Base-by-base conservation (phyloP, 164 flowering plant genomes). In the Vitis rotundifolia region DNA sequence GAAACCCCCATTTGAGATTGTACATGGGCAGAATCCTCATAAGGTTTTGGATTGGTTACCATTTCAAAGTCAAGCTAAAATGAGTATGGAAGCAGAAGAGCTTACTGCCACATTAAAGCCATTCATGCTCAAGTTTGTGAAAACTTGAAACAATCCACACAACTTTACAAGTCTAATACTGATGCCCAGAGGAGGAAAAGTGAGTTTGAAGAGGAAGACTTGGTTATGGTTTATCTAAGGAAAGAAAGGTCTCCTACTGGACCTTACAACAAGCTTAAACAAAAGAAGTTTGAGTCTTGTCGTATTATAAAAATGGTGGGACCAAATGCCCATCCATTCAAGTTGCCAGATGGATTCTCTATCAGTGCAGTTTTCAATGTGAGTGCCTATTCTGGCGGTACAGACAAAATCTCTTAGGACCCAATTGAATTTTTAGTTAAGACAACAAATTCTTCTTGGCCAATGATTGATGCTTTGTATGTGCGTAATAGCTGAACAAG, bases 1-100 rank as follows among this genome's bases (percentile, higher is more conserved):
- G 44, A 37, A 37, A 37, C 44, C 44, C 44, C 44, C 61, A 58
- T 58, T 58, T 58, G 29, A 58, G 19, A 10, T 58, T 16, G 12
- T 58, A 15, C 26, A 22, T 22, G 31, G 29, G 44, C 44, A 3
- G 11, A 58, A 58, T 3, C 12, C 29, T 1, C 61, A 22, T 10
- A 6, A 58, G 12, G 11, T 58, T 53, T 53, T 53, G 59, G 26
- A 22, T 22, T 22, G 26, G 26, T 51, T 19, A n/a, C n/a, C 69
- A 52, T 19, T 66, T 9, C 59, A 22, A 66, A 51, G 6, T 19
- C 15, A 15, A 13, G 9, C 29, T 10, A 31, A 22, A 53, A n/a
- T 53, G 8, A 66, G 59, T 18, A 26, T 66, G 69, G 69, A 66
- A 10, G 69, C 59, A 19, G 48, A 53, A 26, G 69, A 66, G 18